Percentiles rank a stretch among this genome's conserved stretches.
Evolutionary conservation across 345 rosid genomes (phyloP).

Genomic region (Murraya koenigii): DNA sequence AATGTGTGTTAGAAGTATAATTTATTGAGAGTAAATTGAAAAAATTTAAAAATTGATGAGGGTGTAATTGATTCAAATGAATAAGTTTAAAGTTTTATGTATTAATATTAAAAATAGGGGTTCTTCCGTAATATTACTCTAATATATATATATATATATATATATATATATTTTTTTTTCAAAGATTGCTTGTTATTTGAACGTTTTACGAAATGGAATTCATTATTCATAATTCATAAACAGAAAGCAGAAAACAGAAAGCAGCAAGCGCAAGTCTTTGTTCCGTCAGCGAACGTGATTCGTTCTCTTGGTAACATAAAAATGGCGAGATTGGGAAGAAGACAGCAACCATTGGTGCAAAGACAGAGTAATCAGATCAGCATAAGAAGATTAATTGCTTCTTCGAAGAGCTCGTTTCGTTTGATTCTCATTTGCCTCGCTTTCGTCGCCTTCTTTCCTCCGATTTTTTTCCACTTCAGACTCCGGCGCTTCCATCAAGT

Average conservation of each 20-base stretch:
- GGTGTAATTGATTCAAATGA: not conserved
- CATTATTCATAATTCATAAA: too few relatives aligned
- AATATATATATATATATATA: too few relatives aligned
- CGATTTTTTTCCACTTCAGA: constrained; percentile 76
- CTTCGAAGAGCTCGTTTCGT: constrained; percentile 42
- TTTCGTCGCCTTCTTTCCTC: constrained; percentile 72
- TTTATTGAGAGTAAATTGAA: too few relatives aligned
- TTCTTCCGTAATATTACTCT: not conserved
- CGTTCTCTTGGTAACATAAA: not conserved
- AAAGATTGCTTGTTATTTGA: too few relatives aligned
- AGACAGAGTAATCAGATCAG: not conserved
- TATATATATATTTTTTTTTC: too few relatives aligned
- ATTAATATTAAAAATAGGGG: not conserved
- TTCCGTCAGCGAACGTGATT: not conserved
- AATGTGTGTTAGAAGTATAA: too few relatives aligned
- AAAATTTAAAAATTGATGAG: too few relatives aligned
- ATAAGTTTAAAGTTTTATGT: not conserved
- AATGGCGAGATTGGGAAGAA: constrained; percentile 16
- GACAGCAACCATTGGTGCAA: not conserved
- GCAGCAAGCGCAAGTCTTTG: not conserved
- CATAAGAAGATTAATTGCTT: constrained; percentile 16
- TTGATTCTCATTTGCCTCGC: constrained; percentile 50
- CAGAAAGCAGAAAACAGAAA: too few relatives aligned
- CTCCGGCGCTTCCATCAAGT: constrained; percentile 74
- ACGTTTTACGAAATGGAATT: too few relatives aligned